phyloP scores from a whole-genome alignment of 2,329 filamentous ascomycete genomes.

The Fusarium neocosmosporiellum region DNA sequence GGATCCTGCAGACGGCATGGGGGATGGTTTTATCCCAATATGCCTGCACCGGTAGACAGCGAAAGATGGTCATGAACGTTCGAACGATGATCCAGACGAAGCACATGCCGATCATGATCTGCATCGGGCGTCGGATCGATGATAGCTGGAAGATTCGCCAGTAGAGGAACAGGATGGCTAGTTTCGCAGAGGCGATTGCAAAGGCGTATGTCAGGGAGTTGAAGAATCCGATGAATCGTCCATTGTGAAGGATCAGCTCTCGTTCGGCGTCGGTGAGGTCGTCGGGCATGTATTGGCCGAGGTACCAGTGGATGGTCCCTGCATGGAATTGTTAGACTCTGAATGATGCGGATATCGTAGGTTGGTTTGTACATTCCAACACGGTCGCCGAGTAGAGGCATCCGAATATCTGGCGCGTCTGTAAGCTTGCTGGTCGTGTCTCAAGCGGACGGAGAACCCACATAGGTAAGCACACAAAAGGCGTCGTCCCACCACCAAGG shows the following conservation, averaged over 20 bases:
- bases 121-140: slow-evolving; percentile 43
- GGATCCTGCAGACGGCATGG: not conserved
- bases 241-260: slow-evolving; percentile 25
- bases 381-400: slow-evolving; percentile 30
- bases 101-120: slow-evolving; percentile 36
- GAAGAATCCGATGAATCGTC: slow-evolving; percentile 27
- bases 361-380: slow-evolving; percentile 24
- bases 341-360: not conserved
- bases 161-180: slow-evolving; percentile 46
- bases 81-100: slow-evolving; percentile 40
- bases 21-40: not conserved
- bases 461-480: slow-evolving; percentile 34
- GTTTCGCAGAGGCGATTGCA: slow-evolving; percentile 43
- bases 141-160: slow-evolving; percentile 45
- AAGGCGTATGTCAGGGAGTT: slow-evolving; percentile 39
- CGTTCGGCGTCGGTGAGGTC: not conserved
- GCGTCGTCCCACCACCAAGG: slow-evolving; percentile 41
- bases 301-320: slow-evolving; percentile 38
- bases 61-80: not conserved
- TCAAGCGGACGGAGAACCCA: not conserved
- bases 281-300: slow-evolving; percentile 32
- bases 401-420: slow-evolving; percentile 29
- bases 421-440: not conserved
- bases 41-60: not conserved
- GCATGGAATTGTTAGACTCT: not conserved